A percentile compares a stretch with the other conserved stretches of the same genome.
These are phyloP conservation scores for Pichia paraexigua DNA, from an alignment of 805 yeast species.

Conservation along the genomic window DNA sequence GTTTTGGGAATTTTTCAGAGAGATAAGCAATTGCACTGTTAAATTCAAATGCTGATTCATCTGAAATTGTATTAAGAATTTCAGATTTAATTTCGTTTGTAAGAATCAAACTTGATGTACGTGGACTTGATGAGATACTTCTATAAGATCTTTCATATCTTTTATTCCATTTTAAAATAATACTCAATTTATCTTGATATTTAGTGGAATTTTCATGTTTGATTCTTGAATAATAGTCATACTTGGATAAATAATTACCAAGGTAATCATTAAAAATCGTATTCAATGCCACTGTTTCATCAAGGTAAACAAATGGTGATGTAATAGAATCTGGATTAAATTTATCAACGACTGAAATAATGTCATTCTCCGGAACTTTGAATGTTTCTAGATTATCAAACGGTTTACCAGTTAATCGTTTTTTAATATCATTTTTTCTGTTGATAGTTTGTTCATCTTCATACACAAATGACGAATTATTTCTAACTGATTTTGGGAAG, in stretches of 20 bases:
- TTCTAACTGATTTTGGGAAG: background rate
- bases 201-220: conserved; percentile 11
- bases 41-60: background rate
- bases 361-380: background rate
- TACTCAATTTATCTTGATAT: background rate
- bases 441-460: background rate
- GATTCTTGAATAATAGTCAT: conserved; percentile 13
- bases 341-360: background rate
- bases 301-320: conserved; percentile 10
- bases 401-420: conserved; percentile 3
- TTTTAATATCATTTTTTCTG: background rate
- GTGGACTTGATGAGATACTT: background rate
- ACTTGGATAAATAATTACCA: conserved; percentile 9
- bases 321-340: conserved; percentile 1
- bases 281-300: conserved; percentile 12
- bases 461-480: background rate
- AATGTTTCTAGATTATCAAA: conserved; percentile 1
- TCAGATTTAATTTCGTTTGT: conserved; percentile 1
- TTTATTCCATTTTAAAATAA: background rate
- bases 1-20: background rate
- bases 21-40: background rate
- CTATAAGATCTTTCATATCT: background rate
- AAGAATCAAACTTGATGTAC: background rate
- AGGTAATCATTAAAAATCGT: conserved; percentile 7
- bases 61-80: background rate